Conservation (phyloP, 345 rosid species). For the Euclidium syriacum region DNA sequence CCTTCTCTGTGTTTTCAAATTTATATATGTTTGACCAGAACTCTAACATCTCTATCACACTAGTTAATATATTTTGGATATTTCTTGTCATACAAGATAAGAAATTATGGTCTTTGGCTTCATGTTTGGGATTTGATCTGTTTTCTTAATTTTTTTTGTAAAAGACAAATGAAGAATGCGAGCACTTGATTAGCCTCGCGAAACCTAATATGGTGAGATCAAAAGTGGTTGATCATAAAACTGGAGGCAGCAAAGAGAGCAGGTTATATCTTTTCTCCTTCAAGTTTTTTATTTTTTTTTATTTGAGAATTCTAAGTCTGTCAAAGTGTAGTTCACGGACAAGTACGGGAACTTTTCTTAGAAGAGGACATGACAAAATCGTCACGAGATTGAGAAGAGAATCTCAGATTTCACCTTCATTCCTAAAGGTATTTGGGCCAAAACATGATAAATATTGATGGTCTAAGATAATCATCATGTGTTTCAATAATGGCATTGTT, state of each 20-base stretch:
- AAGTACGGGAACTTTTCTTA: slow-evolving; percentile 73
- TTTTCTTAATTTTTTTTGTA: neutral
- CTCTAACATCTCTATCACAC: neutral
- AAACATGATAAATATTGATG: no score
- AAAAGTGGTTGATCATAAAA: slow-evolving; percentile 56
- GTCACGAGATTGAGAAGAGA: slow-evolving; percentile 69
- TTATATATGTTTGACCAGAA: neutral
- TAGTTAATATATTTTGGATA: neutral
- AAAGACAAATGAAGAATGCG: slow-evolving; percentile 74
- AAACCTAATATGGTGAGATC: slow-evolving; percentile 78
- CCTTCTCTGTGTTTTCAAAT: neutral
- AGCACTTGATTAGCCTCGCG: slow-evolving; percentile 64
- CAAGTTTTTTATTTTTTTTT: neutral
- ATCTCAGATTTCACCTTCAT: slow-evolving; percentile 84
- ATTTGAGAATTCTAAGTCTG: neutral
- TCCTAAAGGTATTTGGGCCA: no score
- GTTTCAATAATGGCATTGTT: no score
- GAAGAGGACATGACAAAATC: slow-evolving; percentile 66
- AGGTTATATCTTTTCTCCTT: slow-evolving; percentile 31
- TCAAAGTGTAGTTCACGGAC: slow-evolving; percentile 56
- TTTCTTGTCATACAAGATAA: slow-evolving; percentile 9
- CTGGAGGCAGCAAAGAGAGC: slow-evolving; percentile 78
- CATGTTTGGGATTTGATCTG: neutral
- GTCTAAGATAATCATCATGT: no score
- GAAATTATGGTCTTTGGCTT: no score